Evolutionary conservation across 805 yeast species (phyloP), one percentile per base, ranked within the genome.

Genomic region (Kodamaea laetipori): DNA sequence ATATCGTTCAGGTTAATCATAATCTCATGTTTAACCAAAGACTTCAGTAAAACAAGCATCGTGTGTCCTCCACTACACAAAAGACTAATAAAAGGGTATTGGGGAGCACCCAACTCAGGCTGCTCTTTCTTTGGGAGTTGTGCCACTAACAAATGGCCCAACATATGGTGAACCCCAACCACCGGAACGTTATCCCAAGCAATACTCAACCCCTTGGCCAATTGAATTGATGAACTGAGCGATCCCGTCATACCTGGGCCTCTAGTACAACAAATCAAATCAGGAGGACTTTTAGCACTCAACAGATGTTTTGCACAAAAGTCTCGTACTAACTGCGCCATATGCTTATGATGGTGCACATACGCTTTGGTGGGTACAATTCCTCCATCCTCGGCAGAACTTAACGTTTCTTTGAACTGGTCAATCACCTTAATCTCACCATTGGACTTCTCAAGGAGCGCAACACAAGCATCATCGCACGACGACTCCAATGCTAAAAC

Each of bases 171-270:
- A 0, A 92, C 96, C 0, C 97, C 98, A 1, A 94, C 69, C 13
- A 88, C 56, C 0, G 97, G 97, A 5, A 70, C 76, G 17, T 26
- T 16, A 10, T 76, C 61, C 84, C 89, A 85, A 0, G 90, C 97
- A 0, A 85, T 66, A 1, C 90, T 69, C 9, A 94, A 67, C 0
- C 98, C 99, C 54, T 88, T 85, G 0, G 95, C 96, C 31, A 88
- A 64, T 55, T 86, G 94, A 17, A 86, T 69, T 1, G 97, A 95
- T 0, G 88, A 84, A 7, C 88, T 76, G 10, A 94, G 69, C 0
- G 95, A 84, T 0, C 97, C 97, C 6, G 82, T 78, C 97, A 94
- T 89, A 0, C 99, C 99, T 0, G 99, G 99, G 0, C 99, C 99
- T 51, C 96, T 69, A 0, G 99, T 94, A 4, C 84, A 96, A 61